A percentile compares a stretch with the other conserved stretches of the same genome.
phyloP scores from a whole-genome alignment of 1,284 basidiomycete species.

The Fomitopsis pinicola region DNA sequence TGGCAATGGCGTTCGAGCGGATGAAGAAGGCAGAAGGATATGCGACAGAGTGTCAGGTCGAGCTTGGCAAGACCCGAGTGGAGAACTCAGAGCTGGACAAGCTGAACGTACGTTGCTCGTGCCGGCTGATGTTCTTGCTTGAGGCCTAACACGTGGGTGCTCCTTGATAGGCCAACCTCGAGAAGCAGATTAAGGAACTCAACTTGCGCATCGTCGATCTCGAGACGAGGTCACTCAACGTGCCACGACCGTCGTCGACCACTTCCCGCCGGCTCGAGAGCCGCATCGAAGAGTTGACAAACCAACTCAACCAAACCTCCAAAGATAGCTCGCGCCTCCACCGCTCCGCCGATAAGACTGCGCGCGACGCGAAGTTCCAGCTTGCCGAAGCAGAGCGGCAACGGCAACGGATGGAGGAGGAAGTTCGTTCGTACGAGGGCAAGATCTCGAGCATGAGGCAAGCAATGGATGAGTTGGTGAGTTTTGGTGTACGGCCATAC shows the following conservation, averaged over 20 bases:
- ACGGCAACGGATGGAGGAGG: slow-evolving; percentile 57
- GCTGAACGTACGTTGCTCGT: slow-evolving; percentile 54
- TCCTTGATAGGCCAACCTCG: slow-evolving; percentile 61
- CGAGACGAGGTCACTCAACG: slow-evolving; percentile 69
- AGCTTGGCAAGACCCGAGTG: slow-evolving; percentile 68
- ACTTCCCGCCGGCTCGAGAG: slow-evolving; percentile 55
- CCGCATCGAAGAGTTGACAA: slow-evolving; percentile 69
- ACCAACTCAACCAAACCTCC: slow-evolving; percentile 49
- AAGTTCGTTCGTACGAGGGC: slow-evolving; percentile 52
- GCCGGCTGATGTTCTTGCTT: background rate
- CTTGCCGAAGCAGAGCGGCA: slow-evolving; percentile 59
- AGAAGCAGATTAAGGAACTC: slow-evolving; percentile 80
- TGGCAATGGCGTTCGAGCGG: slow-evolving; percentile 66
- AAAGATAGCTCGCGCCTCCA: slow-evolving; percentile 47
- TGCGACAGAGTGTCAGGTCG: slow-evolving; percentile 70
- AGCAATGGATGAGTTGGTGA: slow-evolving; percentile 56
- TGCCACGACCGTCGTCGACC: slow-evolving; percentile 52
- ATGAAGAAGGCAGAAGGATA: slow-evolving; percentile 79
- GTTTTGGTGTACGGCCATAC: slow-evolving; percentile 13
- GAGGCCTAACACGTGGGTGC: background rate
- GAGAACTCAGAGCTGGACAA: slow-evolving; percentile 79
- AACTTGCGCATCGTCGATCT: slow-evolving; percentile 78
- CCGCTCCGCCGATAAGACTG: slow-evolving; percentile 47
- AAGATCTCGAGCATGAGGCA: slow-evolving; percentile 55
- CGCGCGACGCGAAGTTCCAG: slow-evolving; percentile 50